Evolutionary conservation across 305 asterid species (phyloP).

Genomic region (Rubia tinctorum): DNA sequence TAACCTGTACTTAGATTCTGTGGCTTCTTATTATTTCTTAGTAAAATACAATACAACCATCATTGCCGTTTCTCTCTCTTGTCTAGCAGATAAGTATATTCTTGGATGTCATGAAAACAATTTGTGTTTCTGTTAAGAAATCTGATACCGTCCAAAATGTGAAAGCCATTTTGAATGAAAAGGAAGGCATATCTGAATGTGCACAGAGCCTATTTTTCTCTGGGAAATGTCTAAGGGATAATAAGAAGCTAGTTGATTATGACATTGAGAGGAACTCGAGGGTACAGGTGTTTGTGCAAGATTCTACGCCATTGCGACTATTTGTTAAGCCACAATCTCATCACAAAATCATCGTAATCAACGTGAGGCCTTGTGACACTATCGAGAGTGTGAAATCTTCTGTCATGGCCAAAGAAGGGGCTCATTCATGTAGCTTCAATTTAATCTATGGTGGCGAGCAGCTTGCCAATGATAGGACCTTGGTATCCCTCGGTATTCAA

Average conservation of each 20-base stretch:
- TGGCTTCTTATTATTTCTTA: neutral
- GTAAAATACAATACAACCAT: too few relatives aligned
- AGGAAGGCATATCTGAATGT: conserved; percentile 26
- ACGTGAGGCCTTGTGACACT: conserved; percentile 15
- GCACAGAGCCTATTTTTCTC: conserved; percentile 18
- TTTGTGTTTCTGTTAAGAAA: conserved; percentile 18
- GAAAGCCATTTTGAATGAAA: conserved; percentile 15
- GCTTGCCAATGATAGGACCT: conserved; percentile 24
- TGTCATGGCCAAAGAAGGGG: conserved; percentile 17
- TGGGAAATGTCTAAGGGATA: conserved; percentile 17
- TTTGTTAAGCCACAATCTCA: conserved; percentile 13
- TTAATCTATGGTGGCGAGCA: conserved; percentile 19
- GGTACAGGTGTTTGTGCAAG: conserved; percentile 12
- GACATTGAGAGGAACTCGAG: conserved; percentile 17
- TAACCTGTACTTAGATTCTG: too few relatives aligned
- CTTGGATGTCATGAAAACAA: conserved; percentile 13
- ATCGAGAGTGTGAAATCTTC: conserved; percentile 21
- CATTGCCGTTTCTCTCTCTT: neutral
- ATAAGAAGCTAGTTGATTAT: conserved; percentile 19
- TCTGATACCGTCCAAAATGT: conserved; percentile 22
- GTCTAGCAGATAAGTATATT: neutral
- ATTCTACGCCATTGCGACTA: conserved; percentile 6
- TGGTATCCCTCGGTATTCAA: conserved; percentile 14
- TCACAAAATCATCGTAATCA: conserved; percentile 12
- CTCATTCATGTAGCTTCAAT: neutral